phyloP scores from a whole-genome alignment of 176 grass and related monocot genomes.

The Carex parvula region DNA sequence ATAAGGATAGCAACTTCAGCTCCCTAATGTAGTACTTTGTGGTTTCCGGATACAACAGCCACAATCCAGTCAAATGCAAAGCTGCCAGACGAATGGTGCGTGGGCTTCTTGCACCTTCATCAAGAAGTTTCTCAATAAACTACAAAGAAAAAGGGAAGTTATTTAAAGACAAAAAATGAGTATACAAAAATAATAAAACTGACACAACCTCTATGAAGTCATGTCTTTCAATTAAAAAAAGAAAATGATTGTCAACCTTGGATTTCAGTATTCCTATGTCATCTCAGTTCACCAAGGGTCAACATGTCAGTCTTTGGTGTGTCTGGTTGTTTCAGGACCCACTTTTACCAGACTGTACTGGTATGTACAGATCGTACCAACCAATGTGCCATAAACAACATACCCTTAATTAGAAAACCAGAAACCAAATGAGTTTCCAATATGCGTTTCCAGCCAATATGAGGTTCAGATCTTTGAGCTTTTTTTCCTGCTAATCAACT shows the following conservation, averaged over 20 bases:
- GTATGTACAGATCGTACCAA: background rate
- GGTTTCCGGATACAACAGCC: conserved; percentile 74
- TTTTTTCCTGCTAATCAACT: too few species aligned
- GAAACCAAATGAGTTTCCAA: too few species aligned
- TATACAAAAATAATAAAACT: conserved; percentile 1
- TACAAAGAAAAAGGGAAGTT: conserved; percentile 30
- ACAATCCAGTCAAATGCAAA: conserved; percentile 85
- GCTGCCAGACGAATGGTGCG: conserved; percentile 79
- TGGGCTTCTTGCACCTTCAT: conserved; percentile 83
- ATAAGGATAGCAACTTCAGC: conserved; percentile 73
- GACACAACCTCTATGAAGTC: background rate
- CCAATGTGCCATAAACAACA: background rate
- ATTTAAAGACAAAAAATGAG: background rate
- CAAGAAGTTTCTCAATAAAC: conserved; percentile 81
- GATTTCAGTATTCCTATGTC: background rate
- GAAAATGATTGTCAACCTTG: background rate
- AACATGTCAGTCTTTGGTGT: background rate
- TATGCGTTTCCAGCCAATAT: too few species aligned
- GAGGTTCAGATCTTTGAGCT: too few species aligned
- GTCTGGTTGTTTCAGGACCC: background rate
- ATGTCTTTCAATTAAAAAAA: background rate
- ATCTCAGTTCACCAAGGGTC: background rate
- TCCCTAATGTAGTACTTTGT: conserved; percentile 85
- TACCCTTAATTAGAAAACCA: too few species aligned
- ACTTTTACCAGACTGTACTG: background rate